phyloP scores from a whole-genome alignment of 2,329 filamentous ascomycete genomes.

The Bisporella sp. region DNA sequence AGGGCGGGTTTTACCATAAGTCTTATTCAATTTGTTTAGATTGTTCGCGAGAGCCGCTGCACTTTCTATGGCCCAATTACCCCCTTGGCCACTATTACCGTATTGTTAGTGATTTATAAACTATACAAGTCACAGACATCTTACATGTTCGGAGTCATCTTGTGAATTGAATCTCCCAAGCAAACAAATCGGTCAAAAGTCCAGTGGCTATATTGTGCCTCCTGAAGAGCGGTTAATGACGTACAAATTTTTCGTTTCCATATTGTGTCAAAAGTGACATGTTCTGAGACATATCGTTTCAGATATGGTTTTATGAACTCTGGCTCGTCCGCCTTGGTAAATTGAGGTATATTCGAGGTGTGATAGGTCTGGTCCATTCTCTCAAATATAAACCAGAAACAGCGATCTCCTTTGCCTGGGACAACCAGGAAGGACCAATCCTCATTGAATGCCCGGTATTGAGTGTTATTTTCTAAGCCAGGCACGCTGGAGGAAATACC shows the following conservation, averaged over 20 bases:
- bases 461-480: neutral
- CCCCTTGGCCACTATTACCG: conserved; percentile 27
- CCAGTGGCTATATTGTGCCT: conserved; percentile 12
- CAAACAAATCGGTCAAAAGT: conserved; percentile 12
- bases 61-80: conserved; percentile 32
- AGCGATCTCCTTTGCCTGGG: conserved; percentile 2
- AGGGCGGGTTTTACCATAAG: neutral
- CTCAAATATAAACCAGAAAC: conserved; percentile 8
- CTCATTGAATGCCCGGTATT: conserved; percentile 6
- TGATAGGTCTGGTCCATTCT: conserved; percentile 11
- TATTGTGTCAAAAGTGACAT: conserved; percentile 5
- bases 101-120: conserved; percentile 6
- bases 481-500: neutral
- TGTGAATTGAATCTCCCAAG: conserved; percentile 14
- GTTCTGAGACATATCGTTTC: conserved; percentile 7
- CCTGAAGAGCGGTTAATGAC: conserved; percentile 9
- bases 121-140: neutral
- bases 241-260: conserved; percentile 4
- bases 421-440: conserved; percentile 4
- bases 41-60: conserved; percentile 28
- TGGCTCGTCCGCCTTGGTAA: conserved; percentile 6
- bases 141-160: conserved; percentile 9
- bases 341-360: conserved; percentile 10
- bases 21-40: conserved; percentile 9
- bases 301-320: conserved; percentile 6